Evolutionary conservation across 495 filamentous ascomycete species (phyloP), one percentile per base, ranked within the genome.

Genomic region (Penicillium macrosclerotiorum): DNA sequence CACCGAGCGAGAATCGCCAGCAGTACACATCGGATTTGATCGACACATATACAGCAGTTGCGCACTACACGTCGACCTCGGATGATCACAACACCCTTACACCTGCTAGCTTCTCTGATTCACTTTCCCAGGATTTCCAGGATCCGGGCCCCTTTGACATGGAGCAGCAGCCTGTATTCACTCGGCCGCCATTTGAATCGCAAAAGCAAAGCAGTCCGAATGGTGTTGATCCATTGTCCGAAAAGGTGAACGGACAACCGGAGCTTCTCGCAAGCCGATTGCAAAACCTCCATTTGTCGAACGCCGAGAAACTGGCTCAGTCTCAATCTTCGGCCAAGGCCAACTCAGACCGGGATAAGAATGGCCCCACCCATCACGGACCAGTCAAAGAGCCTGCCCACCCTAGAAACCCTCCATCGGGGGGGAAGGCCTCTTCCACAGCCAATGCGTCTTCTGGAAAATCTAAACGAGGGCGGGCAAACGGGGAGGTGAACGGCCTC

Each of bases 31-130:
- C 54, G 22, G 69, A 69, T 8, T 27, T 49, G 13, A 54, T 62
- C 29, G 69, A 69, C 32, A 59, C 57, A 7, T 74, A 67, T 45
- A 53, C 49, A 23, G 52, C 59, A 8, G 54, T 62, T 22, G 56
- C 58, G 16, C 59, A 64, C 37, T 69, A 61, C 48, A 64, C 62
- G 3, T 72, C 69, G 8, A 67, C 57, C 23, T 71, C 72, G 12
- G 71, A 75, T 55, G 69, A 69, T 17, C 62, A 63, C 26, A 69
- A 58, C 29, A 63, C 60, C 23, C 69, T 74, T 29, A 67, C 68
- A 2, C 64, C 66, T 41, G 67, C 68, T 38, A 72, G 68, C 39
- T 58, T 62, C 12, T 72, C 71, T 2, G 73, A 76, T 47, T 62
- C 69, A 0, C 51, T 72, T 25, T 70, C 68, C 16, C 65, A 67